phyloP scores from a whole-genome alignment of 345 rosid genomes.

The Salix exigua region DNA sequence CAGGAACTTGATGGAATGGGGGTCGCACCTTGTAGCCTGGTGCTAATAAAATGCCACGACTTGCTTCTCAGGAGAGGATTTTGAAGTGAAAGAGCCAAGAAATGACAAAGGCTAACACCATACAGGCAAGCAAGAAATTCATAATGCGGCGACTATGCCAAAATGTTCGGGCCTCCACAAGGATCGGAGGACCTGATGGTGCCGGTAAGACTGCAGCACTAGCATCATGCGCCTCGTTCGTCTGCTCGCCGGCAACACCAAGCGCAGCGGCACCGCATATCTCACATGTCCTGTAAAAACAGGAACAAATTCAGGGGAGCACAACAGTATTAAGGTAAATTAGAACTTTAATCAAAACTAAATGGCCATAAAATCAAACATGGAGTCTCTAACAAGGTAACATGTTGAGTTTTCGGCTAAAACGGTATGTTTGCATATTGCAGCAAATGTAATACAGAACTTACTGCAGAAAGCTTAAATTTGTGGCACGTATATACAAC shows the following conservation, averaged over 20 bases:
- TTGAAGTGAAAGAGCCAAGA: constrained; percentile 69
- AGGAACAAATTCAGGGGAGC: neutral
- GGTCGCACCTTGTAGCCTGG: neutral
- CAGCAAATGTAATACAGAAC: neutral
- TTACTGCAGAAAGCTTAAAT: too few species aligned
- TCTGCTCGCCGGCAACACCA: constrained; percentile 41
- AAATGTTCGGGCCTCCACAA: constrained; percentile 38
- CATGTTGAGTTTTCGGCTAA: neutral
- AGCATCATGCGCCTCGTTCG: constrained; percentile 24
- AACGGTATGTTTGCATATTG: neutral
- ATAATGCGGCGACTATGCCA: constrained; percentile 63
- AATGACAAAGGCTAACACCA: constrained; percentile 57
- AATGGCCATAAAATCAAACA: neutral
- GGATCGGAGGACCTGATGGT: constrained; percentile 30
- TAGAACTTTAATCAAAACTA: neutral
- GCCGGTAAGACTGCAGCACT: constrained; percentile 22
- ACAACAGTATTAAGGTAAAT: neutral
- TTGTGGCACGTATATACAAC: too few species aligned
- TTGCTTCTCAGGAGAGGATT: constrained; percentile 16
- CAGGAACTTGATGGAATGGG: neutral
- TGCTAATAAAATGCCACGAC: neutral
- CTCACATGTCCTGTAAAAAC: constrained; percentile 51
- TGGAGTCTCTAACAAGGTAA: neutral
- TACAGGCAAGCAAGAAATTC: constrained; percentile 56
- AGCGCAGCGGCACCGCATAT: constrained; percentile 55